Conservation (phyloP, 2,329 filamentous ascomycete genomes). For the Penicillium italicum region DNA sequence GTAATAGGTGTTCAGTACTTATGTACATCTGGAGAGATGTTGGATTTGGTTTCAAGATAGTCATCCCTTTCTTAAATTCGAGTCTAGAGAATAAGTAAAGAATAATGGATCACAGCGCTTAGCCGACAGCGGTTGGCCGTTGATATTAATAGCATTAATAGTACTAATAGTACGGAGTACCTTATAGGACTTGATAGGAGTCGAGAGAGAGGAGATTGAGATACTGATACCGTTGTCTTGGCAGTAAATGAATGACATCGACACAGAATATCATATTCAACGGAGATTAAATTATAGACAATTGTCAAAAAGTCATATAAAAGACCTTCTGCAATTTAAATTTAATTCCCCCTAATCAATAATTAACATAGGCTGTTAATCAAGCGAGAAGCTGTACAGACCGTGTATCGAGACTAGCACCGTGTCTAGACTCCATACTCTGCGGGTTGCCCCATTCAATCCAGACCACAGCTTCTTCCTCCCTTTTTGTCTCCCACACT, state of each 20-base stretch:
- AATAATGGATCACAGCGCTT: background rate
- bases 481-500: conserved; percentile 30
- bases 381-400: conserved; percentile 5
- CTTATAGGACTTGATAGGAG: background rate
- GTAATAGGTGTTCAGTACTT: background rate
- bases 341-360: background rate
- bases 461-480: conserved; percentile 28
- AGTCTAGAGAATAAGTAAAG: background rate
- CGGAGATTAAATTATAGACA: background rate
- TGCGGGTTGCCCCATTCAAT: conserved; percentile 26
- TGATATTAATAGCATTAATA: background rate
- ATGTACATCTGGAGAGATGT: background rate
- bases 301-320: background rate
- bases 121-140: background rate
- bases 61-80: background rate
- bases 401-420: conserved; percentile 7
- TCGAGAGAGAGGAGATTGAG: background rate
- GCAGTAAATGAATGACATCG: background rate
- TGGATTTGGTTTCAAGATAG: background rate
- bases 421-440: conserved; percentile 23
- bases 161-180: background rate
- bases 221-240: background rate
- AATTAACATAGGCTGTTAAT: background rate
- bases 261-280: background rate
- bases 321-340: background rate